Conservation (phyloP, 2,329 filamentous ascomycete genomes). For the Aureobasidium sp. region DNA sequence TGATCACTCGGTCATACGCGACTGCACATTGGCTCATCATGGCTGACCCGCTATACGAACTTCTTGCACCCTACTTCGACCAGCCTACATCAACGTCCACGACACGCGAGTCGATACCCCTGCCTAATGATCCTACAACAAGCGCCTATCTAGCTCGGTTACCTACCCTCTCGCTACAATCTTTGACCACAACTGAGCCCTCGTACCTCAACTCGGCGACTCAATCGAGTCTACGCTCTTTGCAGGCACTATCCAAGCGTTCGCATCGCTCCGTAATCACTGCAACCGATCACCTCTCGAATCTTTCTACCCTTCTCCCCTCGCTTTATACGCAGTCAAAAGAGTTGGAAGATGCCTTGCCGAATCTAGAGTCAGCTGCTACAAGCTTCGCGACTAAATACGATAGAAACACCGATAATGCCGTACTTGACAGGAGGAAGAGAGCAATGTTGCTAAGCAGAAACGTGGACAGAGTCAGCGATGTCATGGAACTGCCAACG, state of each 20-base stretch:
- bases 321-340: constrained; percentile 57
- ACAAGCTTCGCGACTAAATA: constrained; percentile 78
- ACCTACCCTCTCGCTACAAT: constrained; percentile 66
- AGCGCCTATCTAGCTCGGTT: constrained; percentile 70
- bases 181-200: constrained; percentile 67
- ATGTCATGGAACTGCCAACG: constrained; percentile 83
- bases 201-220: constrained; percentile 72
- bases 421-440: constrained; percentile 64
- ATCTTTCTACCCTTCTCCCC: constrained; percentile 65
- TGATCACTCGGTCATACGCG: background rate
- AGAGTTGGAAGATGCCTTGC: constrained; percentile 64
- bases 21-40: background rate
- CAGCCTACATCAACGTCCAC: constrained; percentile 23
- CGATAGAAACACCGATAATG: constrained; percentile 58
- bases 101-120: constrained; percentile 27
- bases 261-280: constrained; percentile 80
- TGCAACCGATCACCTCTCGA: constrained; percentile 70
- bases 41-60: constrained; percentile 63
- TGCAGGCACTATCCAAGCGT: constrained; percentile 83
- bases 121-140: constrained; percentile 45
- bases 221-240: constrained; percentile 71
- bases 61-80: constrained; percentile 58
- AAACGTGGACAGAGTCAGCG: constrained; percentile 82
- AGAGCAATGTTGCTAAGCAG: constrained; percentile 73
- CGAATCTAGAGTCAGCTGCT: constrained; percentile 70